Evolutionary conservation across 1,284 basidiomycete species (phyloP).

Genomic region (Tilletiaria anomala): DNA sequence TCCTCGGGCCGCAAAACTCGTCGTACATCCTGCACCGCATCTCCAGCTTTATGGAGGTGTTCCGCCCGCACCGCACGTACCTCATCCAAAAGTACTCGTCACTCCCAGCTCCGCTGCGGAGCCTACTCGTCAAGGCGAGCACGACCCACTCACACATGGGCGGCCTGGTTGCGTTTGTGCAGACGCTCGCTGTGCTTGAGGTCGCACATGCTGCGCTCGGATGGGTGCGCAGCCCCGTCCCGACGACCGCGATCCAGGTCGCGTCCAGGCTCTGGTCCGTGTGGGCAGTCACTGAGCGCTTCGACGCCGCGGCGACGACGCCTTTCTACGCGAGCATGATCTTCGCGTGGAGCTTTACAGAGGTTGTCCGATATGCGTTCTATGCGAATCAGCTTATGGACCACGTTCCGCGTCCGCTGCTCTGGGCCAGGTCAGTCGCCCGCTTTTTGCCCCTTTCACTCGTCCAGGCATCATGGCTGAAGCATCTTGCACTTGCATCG

Average conservation of each 20-base stretch:
- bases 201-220: conserved; percentile 60
- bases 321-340: conserved; percentile 83
- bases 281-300: conserved; percentile 49
- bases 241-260: conserved; percentile 73
- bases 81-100: conserved; percentile 17
- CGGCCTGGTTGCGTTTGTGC: conserved; percentile 19
- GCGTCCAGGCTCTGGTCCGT: conserved; percentile 70
- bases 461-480: no score
- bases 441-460: neutral
- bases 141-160: conserved; percentile 21
- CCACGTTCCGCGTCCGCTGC: conserved; percentile 15
- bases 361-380: conserved; percentile 80
- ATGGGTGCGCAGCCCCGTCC: conserved; percentile 68
- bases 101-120: conserved; percentile 12
- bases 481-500: no score
- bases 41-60: neutral
- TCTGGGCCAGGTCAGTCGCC: conserved; percentile 35
- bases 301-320: conserved; percentile 42
- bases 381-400: conserved; percentile 57
- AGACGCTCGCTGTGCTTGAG: conserved; percentile 27
- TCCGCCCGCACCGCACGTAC: conserved; percentile 4
- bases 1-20: conserved; percentile 12
- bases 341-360: conserved; percentile 80
- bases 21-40: conserved; percentile 8
- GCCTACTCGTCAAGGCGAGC: conserved; percentile 17